Evolutionary conservation across 352 stramenopile species (phyloP), one percentile per base, ranked within the genome.

Genomic region (Phytophthora syringae): DNA sequence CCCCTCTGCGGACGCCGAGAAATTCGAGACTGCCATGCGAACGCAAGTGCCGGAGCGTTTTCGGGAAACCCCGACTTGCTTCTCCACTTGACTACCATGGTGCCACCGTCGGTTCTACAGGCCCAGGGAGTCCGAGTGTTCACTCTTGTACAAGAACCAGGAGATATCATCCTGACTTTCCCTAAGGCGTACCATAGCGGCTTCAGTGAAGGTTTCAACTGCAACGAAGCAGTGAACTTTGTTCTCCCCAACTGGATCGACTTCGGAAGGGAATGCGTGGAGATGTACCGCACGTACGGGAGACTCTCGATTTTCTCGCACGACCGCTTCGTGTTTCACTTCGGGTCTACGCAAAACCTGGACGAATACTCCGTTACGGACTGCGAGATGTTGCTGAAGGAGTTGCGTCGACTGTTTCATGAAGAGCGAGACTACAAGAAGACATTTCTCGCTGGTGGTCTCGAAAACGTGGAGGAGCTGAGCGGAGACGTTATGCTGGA

Each of bases 91-190:
- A 91, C 83, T 13, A 93, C 84, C 11, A 91, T 92, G 82, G 73
- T 93, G 6, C 69, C 82, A 39, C 84, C 84, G 12, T 83, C 82
- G 0, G 47, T 80, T 0, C 70, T 93, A 24, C 48, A 73, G 7
- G 61, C 74, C 11, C 60, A 70, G 6, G 78, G 70, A 32, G 79
- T 93, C 1, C 70, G 76, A 7, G 82, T 93, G 25, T 93, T 82
- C 53, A 89, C 82, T 15, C 21, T 90, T 3, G 59, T 90, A 6
- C 84, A 93, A 52, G 75, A 98, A 53, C 85, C 95, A 12, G 97
- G 97, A 7, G 94, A 99, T 24, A 99, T 98, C 64, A 86, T 99
- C 40, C 71, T 99, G 16, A 99, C 98, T 4, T 99, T 99, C 64
- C 98, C 98, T 20, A 90, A 97, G 34, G 88, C 95, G 0, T 99